Percentiles rank a stretch among this genome's conserved stretches.
Conservation (phyloP, 75 land plant species). For the Azolla pinnata region DNA sequence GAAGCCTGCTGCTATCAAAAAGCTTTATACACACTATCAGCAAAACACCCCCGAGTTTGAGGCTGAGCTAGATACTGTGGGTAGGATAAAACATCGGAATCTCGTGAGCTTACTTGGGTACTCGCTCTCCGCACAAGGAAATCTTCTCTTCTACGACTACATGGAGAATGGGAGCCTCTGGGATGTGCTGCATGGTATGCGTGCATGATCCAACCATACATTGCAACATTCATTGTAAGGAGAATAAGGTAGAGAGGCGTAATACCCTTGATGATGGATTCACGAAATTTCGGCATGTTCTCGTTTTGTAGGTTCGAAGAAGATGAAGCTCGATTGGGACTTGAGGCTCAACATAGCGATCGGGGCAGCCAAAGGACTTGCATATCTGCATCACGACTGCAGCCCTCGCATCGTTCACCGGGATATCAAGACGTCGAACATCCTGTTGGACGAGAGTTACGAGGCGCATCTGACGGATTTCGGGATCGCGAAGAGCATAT, state of each 20-base stretch:
- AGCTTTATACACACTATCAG: slow-evolving; percentile 54
- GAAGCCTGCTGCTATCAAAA: slow-evolving; percentile 75
- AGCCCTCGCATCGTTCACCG: slow-evolving; percentile 6
- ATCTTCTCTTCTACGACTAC: slow-evolving; percentile 80
- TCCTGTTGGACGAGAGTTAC: slow-evolving; percentile 3
- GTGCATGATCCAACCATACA: too few relatives aligned
- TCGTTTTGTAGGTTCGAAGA: too few relatives aligned
- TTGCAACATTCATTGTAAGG: too few relatives aligned
- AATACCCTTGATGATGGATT: too few relatives aligned
- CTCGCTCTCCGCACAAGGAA: slow-evolving; percentile 56
- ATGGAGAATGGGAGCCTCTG: slow-evolving; percentile 83
- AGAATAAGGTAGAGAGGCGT: too few relatives aligned
- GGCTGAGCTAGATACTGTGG: slow-evolving; percentile 67
- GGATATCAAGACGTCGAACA: slow-evolving; percentile 5
- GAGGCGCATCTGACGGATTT: slow-evolving; percentile 5
- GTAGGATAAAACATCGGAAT: slow-evolving; percentile 77
- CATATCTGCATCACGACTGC: slow-evolving; percentile 5
- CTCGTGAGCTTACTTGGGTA: slow-evolving; percentile 76
- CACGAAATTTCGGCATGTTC: too few relatives aligned
- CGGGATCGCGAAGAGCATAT: slow-evolving; percentile 5
- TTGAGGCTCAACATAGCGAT: neutral
- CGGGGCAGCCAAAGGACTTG: slow-evolving; percentile 1
- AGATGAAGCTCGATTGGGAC: neutral
- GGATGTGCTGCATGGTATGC: slow-evolving; percentile 82
- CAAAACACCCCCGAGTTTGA: slow-evolving; percentile 61